Base-by-base conservation (phyloP, 371 early-diverging fungal genomes). In the Saksenaea oblongispora region DNA sequence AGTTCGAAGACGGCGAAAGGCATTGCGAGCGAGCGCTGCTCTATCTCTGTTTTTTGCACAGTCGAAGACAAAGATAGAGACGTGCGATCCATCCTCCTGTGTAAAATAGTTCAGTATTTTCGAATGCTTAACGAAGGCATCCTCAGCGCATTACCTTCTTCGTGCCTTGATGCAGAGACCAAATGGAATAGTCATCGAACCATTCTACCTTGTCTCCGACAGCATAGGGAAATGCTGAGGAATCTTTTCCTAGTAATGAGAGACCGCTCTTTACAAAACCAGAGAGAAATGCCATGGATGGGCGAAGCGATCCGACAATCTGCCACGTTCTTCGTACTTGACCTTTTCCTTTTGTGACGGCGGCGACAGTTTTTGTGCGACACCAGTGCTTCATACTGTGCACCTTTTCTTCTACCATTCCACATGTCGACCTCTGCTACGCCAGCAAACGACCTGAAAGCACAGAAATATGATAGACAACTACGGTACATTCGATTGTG, bases 401-500 rank as follows among this genome's bases (percentile, higher is more conserved):
- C 31, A 31, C 31, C 31, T 31, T 31, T 31, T 31, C 31, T 31
- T 31, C 7, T 7, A 7, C 31, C 31, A 31, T 31, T 31, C 31
- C 31, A 2, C 2, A 31, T 7, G 14, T 47, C 51, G 17, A 0
- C 22, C 8, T 3, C 24, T 8, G 11, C 24, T 10, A 22, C 22
- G 22, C 24, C 51, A 5, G 5, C 51, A 47, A 47, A 47, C 26
- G 80, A 79, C 34, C 61, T 79, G 24, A 91, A 91, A 67, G 82
- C 90, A 3, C 93, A 93, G 72, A 91, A 90, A 75, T 97, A 97
- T 72, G 97, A 97, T 74, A 83, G 97, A 56, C 95, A 96, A 73
- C 86, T 96, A 65, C 81, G 94, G 92, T 91, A 83, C 35, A 35
- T 27, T 54, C n/a, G 5, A 42, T 9, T 2, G n/a, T 3, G 58